These are phyloP conservation scores for Flueggea neowawraea DNA, from an alignment of 441 rosid genomes.

Conservation along the genomic window DNA sequence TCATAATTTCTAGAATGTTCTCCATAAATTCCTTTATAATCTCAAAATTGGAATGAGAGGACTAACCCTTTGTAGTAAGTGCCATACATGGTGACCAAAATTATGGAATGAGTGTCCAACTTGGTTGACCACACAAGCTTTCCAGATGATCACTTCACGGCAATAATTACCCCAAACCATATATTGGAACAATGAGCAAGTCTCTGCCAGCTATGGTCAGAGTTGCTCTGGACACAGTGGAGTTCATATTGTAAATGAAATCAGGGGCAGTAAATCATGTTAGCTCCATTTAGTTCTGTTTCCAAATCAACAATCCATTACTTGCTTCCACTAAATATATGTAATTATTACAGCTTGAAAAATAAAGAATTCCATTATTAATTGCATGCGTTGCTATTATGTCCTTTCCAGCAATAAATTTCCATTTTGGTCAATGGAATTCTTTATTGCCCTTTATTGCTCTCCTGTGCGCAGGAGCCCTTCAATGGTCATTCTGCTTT, in stretches of 20 bases:
- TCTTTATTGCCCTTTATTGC: conserved; percentile 23
- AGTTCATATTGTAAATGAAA: conserved; percentile 14
- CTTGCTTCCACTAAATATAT: conserved; percentile 28
- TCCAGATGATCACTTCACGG: conserved; percentile 29
- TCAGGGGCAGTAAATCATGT: conserved; percentile 19
- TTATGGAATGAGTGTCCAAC: conserved; percentile 24
- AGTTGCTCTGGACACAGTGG: conserved; percentile 28
- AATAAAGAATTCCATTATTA: conserved; percentile 27
- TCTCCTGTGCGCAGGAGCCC: no score
- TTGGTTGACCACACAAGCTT: conserved; percentile 37
- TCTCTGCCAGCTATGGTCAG: conserved; percentile 31
- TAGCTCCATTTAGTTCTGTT: conserved; percentile 21
- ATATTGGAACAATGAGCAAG: conserved; percentile 30
- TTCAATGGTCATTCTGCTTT: no score
- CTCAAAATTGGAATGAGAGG: no score
- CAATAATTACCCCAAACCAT: conserved; percentile 40
- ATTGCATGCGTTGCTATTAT: conserved; percentile 38
- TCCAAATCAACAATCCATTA: conserved; percentile 35
- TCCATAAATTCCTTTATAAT: no score
- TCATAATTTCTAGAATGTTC: no score
- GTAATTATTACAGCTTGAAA: conserved; percentile 45
- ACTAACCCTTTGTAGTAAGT: conserved; percentile 33
- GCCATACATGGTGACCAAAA: conserved; percentile 42
- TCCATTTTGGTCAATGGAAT: conserved; percentile 37
- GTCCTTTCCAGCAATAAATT: conserved; percentile 33